These are phyloP conservation scores for Murraya paniculata DNA, from an alignment of 345 rosid species.

Conservation along the genomic window DNA sequence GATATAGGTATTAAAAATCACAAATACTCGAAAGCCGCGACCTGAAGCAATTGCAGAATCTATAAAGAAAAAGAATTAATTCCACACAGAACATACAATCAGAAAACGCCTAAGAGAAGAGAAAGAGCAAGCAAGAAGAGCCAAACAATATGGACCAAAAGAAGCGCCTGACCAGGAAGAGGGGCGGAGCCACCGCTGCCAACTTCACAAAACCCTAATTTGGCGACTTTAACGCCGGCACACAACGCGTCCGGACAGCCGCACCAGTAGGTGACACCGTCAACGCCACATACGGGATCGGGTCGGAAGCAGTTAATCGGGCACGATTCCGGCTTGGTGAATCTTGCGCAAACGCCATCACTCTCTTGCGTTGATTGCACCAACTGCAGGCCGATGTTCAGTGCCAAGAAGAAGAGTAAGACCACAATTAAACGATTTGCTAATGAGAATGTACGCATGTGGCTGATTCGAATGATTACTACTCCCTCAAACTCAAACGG, in stretches of 20 bases:
- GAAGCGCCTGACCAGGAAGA: constrained; percentile 85
- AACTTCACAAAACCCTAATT: constrained; percentile 71
- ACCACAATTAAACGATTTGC: constrained; percentile 6
- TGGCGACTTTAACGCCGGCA: constrained; percentile 56
- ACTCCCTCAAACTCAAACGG: not conserved
- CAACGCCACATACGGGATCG: constrained; percentile 86
- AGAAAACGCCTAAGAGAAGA: constrained; percentile 75
- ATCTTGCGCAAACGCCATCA: constrained; percentile 40
- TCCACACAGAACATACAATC: constrained; percentile 4
- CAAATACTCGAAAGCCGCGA: not conserved
- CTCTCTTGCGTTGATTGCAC: constrained; percentile 13
- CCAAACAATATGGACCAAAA: constrained; percentile 89
- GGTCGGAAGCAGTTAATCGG: constrained; percentile 83
- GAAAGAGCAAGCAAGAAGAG: constrained; percentile 81
- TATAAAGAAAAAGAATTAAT: not conserved
- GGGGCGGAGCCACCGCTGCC: constrained; percentile 69
- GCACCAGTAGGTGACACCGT: constrained; percentile 95
- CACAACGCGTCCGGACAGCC: constrained; percentile 87
- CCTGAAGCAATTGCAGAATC: not conserved
- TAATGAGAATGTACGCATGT: constrained; percentile 15
- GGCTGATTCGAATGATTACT: not conserved
- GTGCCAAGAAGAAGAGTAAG: constrained; percentile 7
- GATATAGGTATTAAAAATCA: not conserved
- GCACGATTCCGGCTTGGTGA: constrained; percentile 46
- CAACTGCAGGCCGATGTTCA: constrained; percentile 30